These are phyloP conservation scores for Fereydounia khargensis DNA, from an alignment of 1,284 basidiomycete genomes.

Conservation along the genomic window DNA sequence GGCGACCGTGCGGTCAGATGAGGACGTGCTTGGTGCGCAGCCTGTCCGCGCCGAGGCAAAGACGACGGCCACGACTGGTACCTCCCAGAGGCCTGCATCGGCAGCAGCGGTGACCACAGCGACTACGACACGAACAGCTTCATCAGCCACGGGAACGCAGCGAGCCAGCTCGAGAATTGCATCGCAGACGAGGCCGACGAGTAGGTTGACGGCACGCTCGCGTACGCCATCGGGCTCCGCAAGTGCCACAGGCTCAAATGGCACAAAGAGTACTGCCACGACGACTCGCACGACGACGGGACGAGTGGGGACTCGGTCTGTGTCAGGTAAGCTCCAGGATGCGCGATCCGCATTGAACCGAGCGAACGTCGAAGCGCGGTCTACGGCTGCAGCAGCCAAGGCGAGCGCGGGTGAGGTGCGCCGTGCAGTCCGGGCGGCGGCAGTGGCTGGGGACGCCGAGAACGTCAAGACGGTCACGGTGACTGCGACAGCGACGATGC, in stretches of 20 bases:
- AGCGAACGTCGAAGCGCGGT: no score
- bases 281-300: neutral
- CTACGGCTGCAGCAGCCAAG: constrained; percentile 16
- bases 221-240: constrained; percentile 9
- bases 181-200: neutral
- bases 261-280: constrained; percentile 1
- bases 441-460: no score
- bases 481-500: neutral
- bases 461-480: neutral
- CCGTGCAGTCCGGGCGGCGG: constrained; percentile 7
- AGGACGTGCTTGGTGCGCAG: constrained; percentile 19
- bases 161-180: neutral
- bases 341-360: neutral
- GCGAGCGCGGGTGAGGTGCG: constrained; percentile 13
- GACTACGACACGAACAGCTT: neutral
- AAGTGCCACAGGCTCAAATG: constrained; percentile 1
- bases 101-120: neutral
- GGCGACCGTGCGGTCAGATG: constrained; percentile 4
- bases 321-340: neutral
- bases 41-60: neutral
- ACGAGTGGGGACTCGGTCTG: constrained; percentile 1
- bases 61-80: neutral
- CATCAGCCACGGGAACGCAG: neutral
- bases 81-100: neutral
- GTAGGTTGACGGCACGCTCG: neutral